Evolutionary conservation across 257 asterid genomes (phyloP).

Genomic region (Scutellaria barbata): DNA sequence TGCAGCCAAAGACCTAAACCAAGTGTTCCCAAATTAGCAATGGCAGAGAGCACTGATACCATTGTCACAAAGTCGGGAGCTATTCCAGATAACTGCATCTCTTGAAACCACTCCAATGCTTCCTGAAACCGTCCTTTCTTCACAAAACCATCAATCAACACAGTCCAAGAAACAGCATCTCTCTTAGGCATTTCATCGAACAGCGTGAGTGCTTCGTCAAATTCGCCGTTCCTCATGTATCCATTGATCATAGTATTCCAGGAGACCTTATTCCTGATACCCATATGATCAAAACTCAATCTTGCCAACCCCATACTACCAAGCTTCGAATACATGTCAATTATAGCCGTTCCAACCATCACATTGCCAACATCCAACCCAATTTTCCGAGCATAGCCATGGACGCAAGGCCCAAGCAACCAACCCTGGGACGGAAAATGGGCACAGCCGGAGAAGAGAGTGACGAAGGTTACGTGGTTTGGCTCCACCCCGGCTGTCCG

Average conservation of each 20-base stretch:
- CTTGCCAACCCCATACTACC: conserved; percentile 52
- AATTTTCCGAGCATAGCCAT: conserved; percentile 62
- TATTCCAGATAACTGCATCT: conserved; percentile 58
- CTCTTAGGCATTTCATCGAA: conserved; percentile 77
- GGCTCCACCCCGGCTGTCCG: conserved; percentile 59
- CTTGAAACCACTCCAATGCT: conserved; percentile 68
- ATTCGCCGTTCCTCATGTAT: conserved; percentile 60
- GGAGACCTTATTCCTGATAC: conserved; percentile 57
- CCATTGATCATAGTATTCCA: conserved; percentile 81
- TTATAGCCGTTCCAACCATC: conserved; percentile 71
- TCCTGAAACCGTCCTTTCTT: conserved; percentile 59
- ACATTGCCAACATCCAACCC: conserved; percentile 60
- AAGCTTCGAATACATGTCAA: conserved; percentile 72
- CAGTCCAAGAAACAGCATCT: conserved; percentile 83
- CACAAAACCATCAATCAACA: conserved; percentile 69
- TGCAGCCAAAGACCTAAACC: conserved; percentile 79
- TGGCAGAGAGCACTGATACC: conserved; percentile 63
- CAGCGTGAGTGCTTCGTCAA: conserved; percentile 52
- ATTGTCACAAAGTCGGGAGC: conserved; percentile 73
- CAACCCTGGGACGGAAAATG: conserved; percentile 54
- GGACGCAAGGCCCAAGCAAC: conserved; percentile 52
- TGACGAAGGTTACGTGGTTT: conserved; percentile 61
- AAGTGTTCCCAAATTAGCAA: conserved; percentile 71
- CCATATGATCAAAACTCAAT: conserved; percentile 59
- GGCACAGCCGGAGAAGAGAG: conserved; percentile 74